Conservation (phyloP, 345 rosid species). For the Dimocarpus longan region DNA sequence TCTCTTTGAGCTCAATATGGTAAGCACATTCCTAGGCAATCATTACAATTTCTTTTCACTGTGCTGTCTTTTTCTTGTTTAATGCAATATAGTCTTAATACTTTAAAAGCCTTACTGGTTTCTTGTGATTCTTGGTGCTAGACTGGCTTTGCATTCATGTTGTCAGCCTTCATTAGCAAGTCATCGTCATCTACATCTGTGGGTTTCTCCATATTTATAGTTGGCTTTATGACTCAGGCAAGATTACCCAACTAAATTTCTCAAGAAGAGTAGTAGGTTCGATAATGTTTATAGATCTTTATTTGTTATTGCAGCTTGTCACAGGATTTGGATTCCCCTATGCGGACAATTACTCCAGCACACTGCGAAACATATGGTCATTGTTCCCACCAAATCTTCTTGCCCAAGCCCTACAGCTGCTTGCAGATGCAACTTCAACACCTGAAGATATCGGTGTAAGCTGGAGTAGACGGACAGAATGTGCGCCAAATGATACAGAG, state of each 20-base stretch:
- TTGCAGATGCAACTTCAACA: conserved; percentile 66
- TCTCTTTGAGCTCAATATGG: conserved; percentile 90
- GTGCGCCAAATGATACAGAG: conserved; percentile 50
- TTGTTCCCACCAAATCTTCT: conserved; percentile 93
- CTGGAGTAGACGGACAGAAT: conserved; percentile 68
- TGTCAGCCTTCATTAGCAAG: conserved; percentile 83
- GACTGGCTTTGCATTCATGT: conserved; percentile 83
- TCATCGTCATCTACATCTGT: conserved; percentile 75
- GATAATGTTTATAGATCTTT: conserved; percentile 19
- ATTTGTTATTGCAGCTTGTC: conserved; percentile 50
- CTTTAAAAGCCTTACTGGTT: conserved; percentile 16
- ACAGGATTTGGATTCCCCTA: conserved; percentile 73
- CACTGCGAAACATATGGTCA: conserved; percentile 62
- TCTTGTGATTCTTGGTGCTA: conserved; percentile 35
- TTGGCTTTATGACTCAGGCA: conserved; percentile 85
- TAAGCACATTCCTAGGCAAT: conserved; percentile 29
- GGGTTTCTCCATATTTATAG: conserved; percentile 76
- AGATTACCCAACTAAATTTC: conserved; percentile 24
- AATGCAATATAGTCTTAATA: conserved; percentile 2
- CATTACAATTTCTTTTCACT: not conserved
- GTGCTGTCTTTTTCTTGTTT: conserved; percentile 11
- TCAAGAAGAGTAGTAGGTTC: conserved; percentile 11
- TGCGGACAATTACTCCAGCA: conserved; percentile 19
- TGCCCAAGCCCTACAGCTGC: conserved; percentile 55
- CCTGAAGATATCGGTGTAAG: conserved; percentile 77